Conservation (phyloP, 2,329 filamentous ascomycete genomes). For the Nemania abortiva region DNA sequence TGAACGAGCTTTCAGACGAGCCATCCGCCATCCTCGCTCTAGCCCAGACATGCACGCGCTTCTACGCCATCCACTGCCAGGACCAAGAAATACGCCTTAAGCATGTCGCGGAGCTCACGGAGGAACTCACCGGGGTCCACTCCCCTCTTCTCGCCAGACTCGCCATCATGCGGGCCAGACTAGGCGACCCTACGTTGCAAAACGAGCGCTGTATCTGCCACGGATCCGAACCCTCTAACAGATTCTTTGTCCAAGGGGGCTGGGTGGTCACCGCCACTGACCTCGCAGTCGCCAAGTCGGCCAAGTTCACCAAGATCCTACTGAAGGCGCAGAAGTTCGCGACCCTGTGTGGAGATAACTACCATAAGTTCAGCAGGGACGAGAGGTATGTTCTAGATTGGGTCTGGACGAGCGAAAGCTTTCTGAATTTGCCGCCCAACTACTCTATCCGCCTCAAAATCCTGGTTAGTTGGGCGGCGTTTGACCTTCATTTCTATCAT, state of each 20-base stretch:
- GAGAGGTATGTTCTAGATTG: too few relatives aligned
- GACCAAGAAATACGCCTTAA: background rate
- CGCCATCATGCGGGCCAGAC: background rate
- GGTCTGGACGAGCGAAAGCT: too few relatives aligned
- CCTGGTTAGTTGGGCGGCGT: too few relatives aligned
- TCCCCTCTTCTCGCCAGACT: background rate
- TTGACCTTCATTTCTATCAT: too few relatives aligned
- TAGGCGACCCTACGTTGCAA: too few relatives aligned
- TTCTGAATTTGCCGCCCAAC: too few relatives aligned
- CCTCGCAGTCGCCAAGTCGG: background rate
- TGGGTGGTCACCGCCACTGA: conserved; percentile 1
- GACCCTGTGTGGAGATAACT: too few relatives aligned
- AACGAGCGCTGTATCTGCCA: too few relatives aligned
- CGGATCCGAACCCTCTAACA: background rate
- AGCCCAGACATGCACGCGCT: background rate
- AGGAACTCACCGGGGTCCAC: background rate
- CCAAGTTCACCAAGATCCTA: background rate
- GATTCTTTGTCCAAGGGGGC: background rate
- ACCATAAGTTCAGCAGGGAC: too few relatives aligned
- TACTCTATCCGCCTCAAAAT: too few relatives aligned
- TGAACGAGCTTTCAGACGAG: background rate
- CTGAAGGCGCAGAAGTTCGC: background rate
- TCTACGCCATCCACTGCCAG: background rate
- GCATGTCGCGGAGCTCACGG: background rate
- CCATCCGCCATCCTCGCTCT: background rate